Base-by-base conservation (phyloP, 2,329 filamentous ascomycete species). In the Stagonosporopsis vannaccii region DNA sequence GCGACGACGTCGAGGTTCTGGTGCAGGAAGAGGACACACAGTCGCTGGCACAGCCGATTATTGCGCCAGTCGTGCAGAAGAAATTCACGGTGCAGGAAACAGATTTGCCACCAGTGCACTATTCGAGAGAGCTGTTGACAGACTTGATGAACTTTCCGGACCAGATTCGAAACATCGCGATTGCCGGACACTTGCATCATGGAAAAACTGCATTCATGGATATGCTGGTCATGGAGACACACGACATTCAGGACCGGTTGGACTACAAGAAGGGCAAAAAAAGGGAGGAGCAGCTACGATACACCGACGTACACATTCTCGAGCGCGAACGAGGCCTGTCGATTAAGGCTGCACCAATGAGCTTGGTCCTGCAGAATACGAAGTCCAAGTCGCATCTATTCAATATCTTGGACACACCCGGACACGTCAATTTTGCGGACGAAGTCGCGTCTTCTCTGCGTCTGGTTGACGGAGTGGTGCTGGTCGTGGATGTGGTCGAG, bases 151-250 rank as follows among this genome's bases (percentile, higher is more conserved):
- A 92, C 79, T 97, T 92, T 65, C 95, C 95, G 15, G 91, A 96
- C 13, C 93, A 98, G 78, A 93, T 91, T 72, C 87, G 95, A 64
- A 99, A 99, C 73, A 84, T 99, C 64, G 94, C 93, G 1, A 81
- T 99, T 46, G 92, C 90, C 5, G 95, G 95, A 48, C 94, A 99
- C 76, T 77, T 99, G 53, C 95, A 99, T 74, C 95, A 99, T 77
- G 95, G 95, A 66, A 99, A 99, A 82, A 99, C 95, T 11, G 92
- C 94, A 0, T 91, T 99, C 64, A 92, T 98, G 90, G 95, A 99
- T 75, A 98, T 97, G 91, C 81, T 99, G 63, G 95, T 99, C 12
- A 82, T 94, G 71, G 92, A 99, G 79, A 99, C 95, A 36, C 95
- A 99, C 74, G 90, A 97, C 67, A 87, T 98, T 50, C 82, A 85